Evolutionary conservation across 1,284 basidiomycete species (phyloP).

Genomic region (Ganoderma multipileum): DNA sequence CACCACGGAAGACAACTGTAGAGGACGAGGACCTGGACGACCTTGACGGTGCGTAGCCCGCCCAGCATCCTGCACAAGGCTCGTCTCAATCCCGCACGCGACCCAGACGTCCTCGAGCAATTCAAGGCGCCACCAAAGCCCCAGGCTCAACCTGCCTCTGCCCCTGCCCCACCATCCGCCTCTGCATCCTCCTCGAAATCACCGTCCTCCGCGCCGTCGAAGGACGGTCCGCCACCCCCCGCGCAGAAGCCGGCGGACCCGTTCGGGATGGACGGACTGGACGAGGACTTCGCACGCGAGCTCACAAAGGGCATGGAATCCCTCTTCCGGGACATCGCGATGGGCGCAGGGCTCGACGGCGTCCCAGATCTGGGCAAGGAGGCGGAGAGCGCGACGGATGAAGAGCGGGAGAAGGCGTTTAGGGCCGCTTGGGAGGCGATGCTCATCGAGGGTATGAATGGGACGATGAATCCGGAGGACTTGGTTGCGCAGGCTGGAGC

Average conservation of each 20-base stretch:
- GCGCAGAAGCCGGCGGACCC: slow-evolving; percentile 32
- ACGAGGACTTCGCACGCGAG: slow-evolving; percentile 70
- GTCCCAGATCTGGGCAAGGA: slow-evolving; percentile 39
- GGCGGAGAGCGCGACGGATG: slow-evolving; percentile 46
- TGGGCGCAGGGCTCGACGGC: slow-evolving; percentile 53
- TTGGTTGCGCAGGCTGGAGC: slow-evolving; percentile 13
- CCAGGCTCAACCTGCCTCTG: slow-evolving; percentile 34
- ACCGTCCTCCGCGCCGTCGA: slow-evolving; percentile 6
- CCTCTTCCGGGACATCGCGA: slow-evolving; percentile 74
- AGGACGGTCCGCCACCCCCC: slow-evolving; percentile 22
- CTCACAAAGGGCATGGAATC: slow-evolving; percentile 86
- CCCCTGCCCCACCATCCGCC: slow-evolving; percentile 23
- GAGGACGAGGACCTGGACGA: slow-evolving; percentile 78
- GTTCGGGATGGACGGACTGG: slow-evolving; percentile 46
- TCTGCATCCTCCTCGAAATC: slow-evolving; percentile 13
- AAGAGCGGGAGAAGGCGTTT: slow-evolving; percentile 53
- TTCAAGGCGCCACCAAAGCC: slow-evolving; percentile 41
- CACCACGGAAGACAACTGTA: slow-evolving; percentile 30
- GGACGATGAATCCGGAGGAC: slow-evolving; percentile 45
- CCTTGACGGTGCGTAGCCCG: slow-evolving; percentile 66
- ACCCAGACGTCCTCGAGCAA: slow-evolving; percentile 63
- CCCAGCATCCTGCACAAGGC: background rate
- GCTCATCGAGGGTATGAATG: slow-evolving; percentile 74
- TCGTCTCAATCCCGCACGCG: slow-evolving; percentile 3
- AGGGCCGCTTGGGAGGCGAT: slow-evolving; percentile 80